A percentile compares a stretch with the other conserved stretches of the same genome.
Conservation (phyloP, 2,329 filamentous ascomycete genomes). For the Tolypocladium nubicola region DNA sequence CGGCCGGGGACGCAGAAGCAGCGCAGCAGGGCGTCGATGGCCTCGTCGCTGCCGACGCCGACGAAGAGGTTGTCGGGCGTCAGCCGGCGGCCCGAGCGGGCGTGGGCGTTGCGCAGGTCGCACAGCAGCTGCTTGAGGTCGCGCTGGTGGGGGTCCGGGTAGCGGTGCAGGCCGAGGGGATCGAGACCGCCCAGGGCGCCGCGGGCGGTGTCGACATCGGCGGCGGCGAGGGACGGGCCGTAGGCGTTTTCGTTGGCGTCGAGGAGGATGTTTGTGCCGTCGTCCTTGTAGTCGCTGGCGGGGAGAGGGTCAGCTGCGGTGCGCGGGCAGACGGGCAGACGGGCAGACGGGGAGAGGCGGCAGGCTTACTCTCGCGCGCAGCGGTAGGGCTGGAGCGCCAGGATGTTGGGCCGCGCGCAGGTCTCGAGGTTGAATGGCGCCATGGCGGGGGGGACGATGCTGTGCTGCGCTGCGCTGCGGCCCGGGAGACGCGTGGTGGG, state of each 20-base stretch:
- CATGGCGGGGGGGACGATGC: constrained; percentile 24
- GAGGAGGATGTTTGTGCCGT: constrained; percentile 89
- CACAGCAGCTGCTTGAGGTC: constrained; percentile 82
- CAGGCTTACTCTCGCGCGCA: constrained; percentile 68
- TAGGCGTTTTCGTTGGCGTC: constrained; percentile 98
- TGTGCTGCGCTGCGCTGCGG: background rate
- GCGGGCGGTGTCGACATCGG: constrained; percentile 30
- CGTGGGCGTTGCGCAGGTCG: constrained; percentile 74
- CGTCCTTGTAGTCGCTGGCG: constrained; percentile 91
- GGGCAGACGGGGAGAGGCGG: constrained; percentile 2
- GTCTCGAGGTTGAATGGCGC: constrained; percentile 61
- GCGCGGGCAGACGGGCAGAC: background rate
- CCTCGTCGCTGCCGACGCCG: constrained; percentile 92
- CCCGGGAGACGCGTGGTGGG: background rate
- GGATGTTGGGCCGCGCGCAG: constrained; percentile 67
- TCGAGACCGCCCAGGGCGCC: constrained; percentile 42
- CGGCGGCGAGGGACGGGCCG: constrained; percentile 62
- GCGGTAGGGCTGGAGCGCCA: constrained; percentile 67
- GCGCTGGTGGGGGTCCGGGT: constrained; percentile 90
- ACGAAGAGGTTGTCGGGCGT: constrained; percentile 82
- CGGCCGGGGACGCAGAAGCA: constrained; percentile 83
- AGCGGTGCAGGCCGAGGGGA: constrained; percentile 77
- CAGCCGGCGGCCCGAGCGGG: constrained; percentile 64
- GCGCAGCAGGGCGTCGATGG: constrained; percentile 85
- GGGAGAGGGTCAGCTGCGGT: constrained; percentile 4